Conservation (phyloP, 768 basidiomycete species). For the Tubosaeta sp. region DNA sequence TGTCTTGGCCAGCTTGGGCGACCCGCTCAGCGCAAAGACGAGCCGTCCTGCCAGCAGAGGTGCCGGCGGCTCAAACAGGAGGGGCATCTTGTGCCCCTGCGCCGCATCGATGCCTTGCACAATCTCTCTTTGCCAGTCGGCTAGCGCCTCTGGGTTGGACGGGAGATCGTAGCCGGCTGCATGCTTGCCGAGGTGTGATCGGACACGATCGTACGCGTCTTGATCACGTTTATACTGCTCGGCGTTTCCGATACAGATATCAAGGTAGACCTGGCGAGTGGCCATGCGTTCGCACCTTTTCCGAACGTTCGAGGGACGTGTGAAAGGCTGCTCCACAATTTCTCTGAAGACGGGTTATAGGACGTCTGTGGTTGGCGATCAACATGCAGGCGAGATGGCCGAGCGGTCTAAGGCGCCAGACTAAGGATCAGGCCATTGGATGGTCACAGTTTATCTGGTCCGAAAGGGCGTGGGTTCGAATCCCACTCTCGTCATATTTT, state of each 20-base stretch:
- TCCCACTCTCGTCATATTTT: slow-evolving; percentile 34
- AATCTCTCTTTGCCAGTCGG: slow-evolving; percentile 43
- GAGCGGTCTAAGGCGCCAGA: slow-evolving; percentile 63
- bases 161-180: slow-evolving; percentile 42
- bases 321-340: too few relatives aligned
- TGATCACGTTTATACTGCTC: slow-evolving; percentile 22
- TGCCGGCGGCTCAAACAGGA: slow-evolving; percentile 34
- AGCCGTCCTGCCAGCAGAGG: slow-evolving; percentile 41
- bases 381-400: slow-evolving; percentile 40
- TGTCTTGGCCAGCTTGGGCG: slow-evolving; percentile 42
- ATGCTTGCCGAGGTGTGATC: slow-evolving; percentile 34
- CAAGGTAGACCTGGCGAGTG: slow-evolving; percentile 31
- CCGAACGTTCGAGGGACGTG: too few relatives aligned
- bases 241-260: slow-evolving; percentile 40
- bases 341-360: background rate
- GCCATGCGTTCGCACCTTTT: slow-evolving; percentile 7
- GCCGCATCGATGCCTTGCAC: slow-evolving; percentile 39
- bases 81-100: slow-evolving; percentile 25
- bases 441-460: slow-evolving; percentile 31
- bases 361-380: slow-evolving; percentile 5
- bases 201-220: slow-evolving; percentile 31
- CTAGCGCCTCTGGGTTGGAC: slow-evolving; percentile 33
- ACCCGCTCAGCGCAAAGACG: slow-evolving; percentile 37
- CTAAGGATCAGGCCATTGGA: slow-evolving; percentile 41
- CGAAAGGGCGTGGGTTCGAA: slow-evolving; percentile 42